Base-by-base conservation (phyloP, 2,329 filamentous ascomycete species). In the Nemania sp. region DNA sequence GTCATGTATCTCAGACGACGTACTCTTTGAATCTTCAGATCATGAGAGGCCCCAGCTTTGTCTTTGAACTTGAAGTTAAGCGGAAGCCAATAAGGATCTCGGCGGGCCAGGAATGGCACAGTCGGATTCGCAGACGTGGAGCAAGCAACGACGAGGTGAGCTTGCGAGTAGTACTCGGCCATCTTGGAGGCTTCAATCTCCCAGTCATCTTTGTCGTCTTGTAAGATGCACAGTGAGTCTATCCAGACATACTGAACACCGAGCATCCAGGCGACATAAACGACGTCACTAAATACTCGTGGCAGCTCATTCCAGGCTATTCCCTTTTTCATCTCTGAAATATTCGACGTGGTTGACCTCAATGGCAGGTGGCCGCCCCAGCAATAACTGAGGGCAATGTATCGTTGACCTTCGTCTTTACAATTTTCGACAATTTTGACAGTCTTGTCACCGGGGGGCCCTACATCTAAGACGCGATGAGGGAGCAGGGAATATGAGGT, bases 111-210 rank as follows among this genome's bases (percentile, higher is more conserved):
- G 49, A 52, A 42, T 52, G 49, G 35, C 13, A 52, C 49, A 18
- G 49, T 52, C 12, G 49, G 49, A 18, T 52, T 52, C 35, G 49
- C 35, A 25, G 49, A 52, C 12, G 37, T 42, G 13, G 49, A 52
- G 21, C 49, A 40, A 10, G 49, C 49, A 42, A 52, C 40, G 9
- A 52, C 49, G 20, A 52, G 37, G n/a, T 52, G 7, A 13, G 49
- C 49, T 40, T 52, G 37, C 15, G 49, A 52, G 21, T 52, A 52
- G 21, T 52, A 52, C 37, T 52, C 49, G 9, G 49, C 49, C 49
- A 52, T 52, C 29, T 42, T 52, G 7, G 37, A 42, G 15, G 49
- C 49, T 52, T 52, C 49, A 32, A 29, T 29, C 35, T 52, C 49
- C 49, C 49, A 52, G 49, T 52, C 45, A 10, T 32, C 25, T 34